phyloP scores from a whole-genome alignment of 257 asterid genomes.

The Schizonepeta tenuifolia region DNA sequence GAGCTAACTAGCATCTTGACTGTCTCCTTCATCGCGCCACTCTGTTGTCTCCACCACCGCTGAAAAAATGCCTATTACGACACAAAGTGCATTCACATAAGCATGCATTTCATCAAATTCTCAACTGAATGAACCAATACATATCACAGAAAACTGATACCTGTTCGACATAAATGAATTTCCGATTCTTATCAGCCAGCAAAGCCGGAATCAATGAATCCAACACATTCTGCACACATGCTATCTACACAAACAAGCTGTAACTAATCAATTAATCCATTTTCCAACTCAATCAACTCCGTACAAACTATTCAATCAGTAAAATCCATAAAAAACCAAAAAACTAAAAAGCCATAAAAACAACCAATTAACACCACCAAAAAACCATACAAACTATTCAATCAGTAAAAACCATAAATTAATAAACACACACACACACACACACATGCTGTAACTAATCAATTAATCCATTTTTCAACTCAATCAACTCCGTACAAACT shows the following conservation, averaged over 20 bases:
- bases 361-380: no score
- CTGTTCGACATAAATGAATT: slow-evolving; percentile 86
- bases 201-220: slow-evolving; percentile 87
- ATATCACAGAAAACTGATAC: slow-evolving; percentile 32
- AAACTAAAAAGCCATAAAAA: no score
- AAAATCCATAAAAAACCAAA: neutral
- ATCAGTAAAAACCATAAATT: no score
- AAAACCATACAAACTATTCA: no score
- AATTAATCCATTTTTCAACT: no score
- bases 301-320: slow-evolving; percentile 16
- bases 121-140: neutral
- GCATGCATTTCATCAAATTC: neutral
- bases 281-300: slow-evolving; percentile 18
- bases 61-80: slow-evolving; percentile 82
- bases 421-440: no score
- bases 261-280: neutral
- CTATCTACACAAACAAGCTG: slow-evolving; percentile 59
- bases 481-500: no score
- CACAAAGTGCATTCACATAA: slow-evolving; percentile 15
- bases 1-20: slow-evolving; percentile 66
- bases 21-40: slow-evolving; percentile 58
- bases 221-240: slow-evolving; percentile 93
- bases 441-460: no score
- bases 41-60: slow-evolving; percentile 97
- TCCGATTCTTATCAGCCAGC: slow-evolving; percentile 81